These are phyloP conservation scores for Aspergillus ellipticus DNA, from an alignment of 495 filamentous ascomycete genomes.

Conservation along the genomic window DNA sequence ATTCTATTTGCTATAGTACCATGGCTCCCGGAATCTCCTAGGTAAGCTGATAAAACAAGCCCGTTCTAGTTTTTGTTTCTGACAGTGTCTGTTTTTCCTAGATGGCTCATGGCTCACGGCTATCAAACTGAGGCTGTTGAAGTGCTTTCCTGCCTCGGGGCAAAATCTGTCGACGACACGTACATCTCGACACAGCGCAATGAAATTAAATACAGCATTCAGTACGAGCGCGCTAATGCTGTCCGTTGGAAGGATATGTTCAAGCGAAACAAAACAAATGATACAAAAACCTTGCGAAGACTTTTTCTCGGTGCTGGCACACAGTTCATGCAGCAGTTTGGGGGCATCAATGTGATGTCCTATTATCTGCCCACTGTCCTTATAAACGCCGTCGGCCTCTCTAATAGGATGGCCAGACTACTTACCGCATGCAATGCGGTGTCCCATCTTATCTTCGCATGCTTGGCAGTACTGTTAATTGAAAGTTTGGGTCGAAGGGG, in stretches of 20 bases:
- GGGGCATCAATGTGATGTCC: slow-evolving; percentile 43
- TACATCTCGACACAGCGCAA: slow-evolving; percentile 42
- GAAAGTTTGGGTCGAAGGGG: slow-evolving; percentile 51
- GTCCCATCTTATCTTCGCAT: slow-evolving; percentile 47
- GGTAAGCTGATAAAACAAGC: too few species aligned
- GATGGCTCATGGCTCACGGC: slow-evolving; percentile 47
- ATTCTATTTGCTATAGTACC: slow-evolving; percentile 46
- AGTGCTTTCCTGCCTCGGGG: slow-evolving; percentile 48
- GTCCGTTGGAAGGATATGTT: slow-evolving; percentile 47
- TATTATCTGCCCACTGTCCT: slow-evolving; percentile 51
- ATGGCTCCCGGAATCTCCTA: slow-evolving; percentile 54
- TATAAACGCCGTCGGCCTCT: slow-evolving; percentile 46
- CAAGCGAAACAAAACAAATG: slow-evolving; percentile 31
- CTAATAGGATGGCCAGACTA: slow-evolving; percentile 43
- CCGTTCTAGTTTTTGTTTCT: not conserved
- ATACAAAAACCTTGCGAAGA: slow-evolving; percentile 45
- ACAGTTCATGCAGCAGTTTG: slow-evolving; percentile 53
- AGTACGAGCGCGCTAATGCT: slow-evolving; percentile 47
- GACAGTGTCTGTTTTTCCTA: slow-evolving; percentile 1
- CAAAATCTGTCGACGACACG: slow-evolving; percentile 41
- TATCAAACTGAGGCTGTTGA: slow-evolving; percentile 42
- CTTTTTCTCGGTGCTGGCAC: slow-evolving; percentile 48
- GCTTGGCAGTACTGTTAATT: slow-evolving; percentile 42
- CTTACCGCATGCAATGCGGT: slow-evolving; percentile 49
- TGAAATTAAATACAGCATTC: slow-evolving; percentile 46